Base-by-base conservation (phyloP, 106 monocot genomes). In the Platanthera guangdongensis region DNA sequence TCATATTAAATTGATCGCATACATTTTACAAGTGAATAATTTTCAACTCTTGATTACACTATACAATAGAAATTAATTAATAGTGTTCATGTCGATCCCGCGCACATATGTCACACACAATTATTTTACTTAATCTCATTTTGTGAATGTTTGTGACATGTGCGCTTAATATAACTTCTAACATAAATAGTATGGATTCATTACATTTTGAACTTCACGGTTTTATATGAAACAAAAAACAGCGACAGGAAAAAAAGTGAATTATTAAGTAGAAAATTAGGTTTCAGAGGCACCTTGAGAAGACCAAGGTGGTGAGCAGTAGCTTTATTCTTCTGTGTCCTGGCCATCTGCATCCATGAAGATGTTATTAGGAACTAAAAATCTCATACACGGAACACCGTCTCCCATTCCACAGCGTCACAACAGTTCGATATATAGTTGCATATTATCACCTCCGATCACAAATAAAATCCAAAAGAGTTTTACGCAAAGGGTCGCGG, bases 231-330 rank as follows among this genome's bases (percentile, higher is more conserved):
- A 64, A 28, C 57, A 57, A 57, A 57, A 39, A 19, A 64, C 9
- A 28, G 9, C 28, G 3, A 28, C 64, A 64, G 21, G 22, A 0
- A 9, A 28, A 64, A 64, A 64, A 64, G 64, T 25, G 64, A 64
- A 28, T 9, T 28, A 25, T 25, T 64, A 6, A n/a, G 59, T n/a
- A 59, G 8, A 64, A 25, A 64, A 21, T 30, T 1, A 28, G 16
- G 64, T 28, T 25, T 65, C 65, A 32, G 78, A 70, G 8, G 52
- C 50, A 99, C 91, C 91, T 94, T 99, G 53, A 99, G 89, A 83
- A 94, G 81, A 71, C 94, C 94, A 83, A 99, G 97, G 48, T 99
- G 97, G 74, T 99, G 97, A 1, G 97, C 91, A 45, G 97, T 99
- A 0, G 97, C 97, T 79, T 99, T 99, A 52, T 99, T 94, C 67